These are phyloP conservation scores for Elsinoe necatrix DNA, from an alignment of 2,329 filamentous ascomycete species.

Conservation along the genomic window DNA sequence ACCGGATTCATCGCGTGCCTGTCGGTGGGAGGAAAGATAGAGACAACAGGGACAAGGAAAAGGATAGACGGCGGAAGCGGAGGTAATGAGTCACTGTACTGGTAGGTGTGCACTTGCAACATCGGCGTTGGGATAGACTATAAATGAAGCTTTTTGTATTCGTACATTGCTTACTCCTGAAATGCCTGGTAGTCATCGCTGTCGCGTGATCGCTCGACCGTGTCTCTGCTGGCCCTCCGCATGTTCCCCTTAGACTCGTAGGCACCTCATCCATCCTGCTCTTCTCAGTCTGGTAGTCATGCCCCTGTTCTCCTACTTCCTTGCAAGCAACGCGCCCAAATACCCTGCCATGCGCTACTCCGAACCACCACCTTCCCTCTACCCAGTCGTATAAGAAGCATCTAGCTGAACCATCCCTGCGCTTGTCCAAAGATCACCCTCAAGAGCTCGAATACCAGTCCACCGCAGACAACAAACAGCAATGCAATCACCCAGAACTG, in stretches of 20 bases:
- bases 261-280: not conserved
- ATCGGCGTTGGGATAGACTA: not conserved
- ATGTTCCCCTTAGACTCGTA: not conserved
- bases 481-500: constrained; percentile 52
- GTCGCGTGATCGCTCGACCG: not conserved
- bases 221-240: not conserved
- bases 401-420: constrained; percentile 2
- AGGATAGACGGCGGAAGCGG: constrained; percentile 12
- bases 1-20: constrained; percentile 15
- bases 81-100: not conserved
- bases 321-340: not conserved
- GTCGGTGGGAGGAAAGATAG: constrained; percentile 16
- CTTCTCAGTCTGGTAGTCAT: not conserved
- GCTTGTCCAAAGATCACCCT: constrained; percentile 36
- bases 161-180: constrained; percentile 6
- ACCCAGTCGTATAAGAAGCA: not conserved
- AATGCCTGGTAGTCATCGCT: not conserved
- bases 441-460: constrained; percentile 50
- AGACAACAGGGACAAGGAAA: constrained; percentile 15
- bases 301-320: not conserved
- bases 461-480: constrained; percentile 55
- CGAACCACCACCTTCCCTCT: no score
- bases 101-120: not conserved
- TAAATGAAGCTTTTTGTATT: constrained; percentile 10
- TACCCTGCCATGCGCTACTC: no score